Percentiles rank a stretch among this genome's conserved stretches.
These are phyloP conservation scores for Arthrobotrys sphaeroides DNA, from an alignment of 2,329 filamentous ascomycete genomes.

Conservation along the genomic window DNA sequence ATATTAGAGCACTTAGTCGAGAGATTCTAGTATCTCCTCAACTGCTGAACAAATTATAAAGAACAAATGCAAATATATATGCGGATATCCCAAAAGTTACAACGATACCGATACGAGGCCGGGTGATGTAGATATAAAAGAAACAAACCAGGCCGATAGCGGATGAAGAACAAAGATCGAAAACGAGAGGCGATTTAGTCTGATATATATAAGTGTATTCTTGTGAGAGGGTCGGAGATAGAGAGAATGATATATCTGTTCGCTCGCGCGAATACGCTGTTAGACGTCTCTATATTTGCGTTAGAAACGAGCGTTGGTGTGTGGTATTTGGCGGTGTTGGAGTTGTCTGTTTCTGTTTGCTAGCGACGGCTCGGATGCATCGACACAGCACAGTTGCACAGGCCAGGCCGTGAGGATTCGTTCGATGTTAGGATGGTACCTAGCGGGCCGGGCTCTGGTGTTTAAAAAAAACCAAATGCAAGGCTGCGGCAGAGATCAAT, in stretches of 20 bases:
- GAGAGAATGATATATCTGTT: slow-evolving; percentile 12
- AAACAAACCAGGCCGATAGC: slow-evolving; percentile 10
- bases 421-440: not conserved
- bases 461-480: slow-evolving; percentile 20
- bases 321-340: slow-evolving; percentile 5
- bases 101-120: slow-evolving; percentile 2
- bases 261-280: slow-evolving; percentile 40
- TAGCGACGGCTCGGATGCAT: slow-evolving; percentile 44
- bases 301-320: slow-evolving; percentile 38
- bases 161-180: not conserved
- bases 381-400: slow-evolving; percentile 43
- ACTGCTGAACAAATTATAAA: not conserved
- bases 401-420: slow-evolving; percentile 1
- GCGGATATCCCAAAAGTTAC: slow-evolving; percentile 36
- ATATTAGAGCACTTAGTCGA: slow-evolving; percentile 27
- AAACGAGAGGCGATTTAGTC: slow-evolving; percentile 43
- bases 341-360: slow-evolving; percentile 33
- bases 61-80: slow-evolving; percentile 34
- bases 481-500: slow-evolving; percentile 33
- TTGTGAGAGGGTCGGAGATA: slow-evolving; percentile 18
- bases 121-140: slow-evolving; percentile 13
- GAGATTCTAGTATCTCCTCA: slow-evolving; percentile 1
- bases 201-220: slow-evolving; percentile 36
- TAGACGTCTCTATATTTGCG: slow-evolving; percentile 18
- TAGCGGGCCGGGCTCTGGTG: too few species aligned